Evolutionary conservation across 2,329 filamentous ascomycete genomes (phyloP).

Genomic region (Penicillium vulpinum): DNA sequence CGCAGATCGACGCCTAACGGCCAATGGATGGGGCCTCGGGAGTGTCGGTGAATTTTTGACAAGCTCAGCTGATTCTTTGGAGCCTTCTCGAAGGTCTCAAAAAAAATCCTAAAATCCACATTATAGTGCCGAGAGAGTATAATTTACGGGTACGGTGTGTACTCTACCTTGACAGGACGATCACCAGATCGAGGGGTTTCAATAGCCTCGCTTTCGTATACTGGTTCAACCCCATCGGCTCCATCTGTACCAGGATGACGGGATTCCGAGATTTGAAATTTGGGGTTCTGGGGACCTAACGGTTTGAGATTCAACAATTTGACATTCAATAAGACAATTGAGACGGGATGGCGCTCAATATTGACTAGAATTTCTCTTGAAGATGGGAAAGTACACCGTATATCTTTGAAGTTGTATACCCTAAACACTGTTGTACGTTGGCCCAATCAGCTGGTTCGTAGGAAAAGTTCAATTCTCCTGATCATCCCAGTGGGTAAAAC

Average conservation of each 20-base stretch:
- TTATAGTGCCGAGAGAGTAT: background rate
- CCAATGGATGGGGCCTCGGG: slow-evolving; percentile 15
- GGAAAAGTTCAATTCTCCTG: slow-evolving; percentile 3
- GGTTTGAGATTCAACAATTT: background rate
- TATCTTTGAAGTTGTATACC: background rate
- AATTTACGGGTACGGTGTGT: slow-evolving; percentile 6
- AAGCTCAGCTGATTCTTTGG: slow-evolving; percentile 25
- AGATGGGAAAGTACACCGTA: slow-evolving; percentile 3
- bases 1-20: slow-evolving; percentile 20
- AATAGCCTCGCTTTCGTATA: slow-evolving; percentile 3
- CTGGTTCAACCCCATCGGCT: background rate
- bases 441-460: slow-evolving; percentile 10
- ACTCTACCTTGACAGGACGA: slow-evolving; percentile 16
- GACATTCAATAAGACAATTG: slow-evolving; percentile 5
- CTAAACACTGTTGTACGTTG: background rate
- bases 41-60: slow-evolving; percentile 30
- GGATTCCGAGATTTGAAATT: background rate
- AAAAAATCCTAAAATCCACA: slow-evolving; percentile 4
- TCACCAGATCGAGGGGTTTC: slow-evolving; percentile 12
- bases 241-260: background rate
- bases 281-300: background rate
- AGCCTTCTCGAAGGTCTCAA: slow-evolving; percentile 22
- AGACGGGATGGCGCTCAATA: background rate
- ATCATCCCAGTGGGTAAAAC: slow-evolving; percentile 11
- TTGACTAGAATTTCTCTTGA: background rate